Evolutionary conservation across 2,329 filamentous ascomycete species (phyloP), one percentile per base, ranked within the genome.

Genomic region (Xylaria sp.): DNA sequence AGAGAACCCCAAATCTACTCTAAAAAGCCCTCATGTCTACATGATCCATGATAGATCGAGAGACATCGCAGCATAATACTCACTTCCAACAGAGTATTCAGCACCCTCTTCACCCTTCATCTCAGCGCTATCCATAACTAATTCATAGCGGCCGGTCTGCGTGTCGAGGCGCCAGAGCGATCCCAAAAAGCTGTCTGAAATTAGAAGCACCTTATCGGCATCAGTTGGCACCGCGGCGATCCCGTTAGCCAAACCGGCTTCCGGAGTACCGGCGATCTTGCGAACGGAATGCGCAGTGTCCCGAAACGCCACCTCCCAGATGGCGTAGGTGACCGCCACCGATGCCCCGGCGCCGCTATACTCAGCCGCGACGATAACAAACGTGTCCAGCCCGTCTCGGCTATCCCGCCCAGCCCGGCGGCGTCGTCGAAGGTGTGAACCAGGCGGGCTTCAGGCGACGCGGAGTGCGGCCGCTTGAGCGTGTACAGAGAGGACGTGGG

Each of bases 391-490:
- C 38, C 45, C 2, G 63, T 62, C 59, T 74, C 70, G 3, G 67
- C 64, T 54, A 73, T 72, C 22, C 71, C 72, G 17, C 65, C 43
- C 5, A 69, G 59, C 9, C 64, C 63, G 9, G 62, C 57, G 11
- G 57, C 59, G 41, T 60, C 55, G 16, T 65, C 53, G 49, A 74
- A 69, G 9, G 61, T 63, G 53, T 71, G 60, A 4, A 72, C 7
- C 7, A 68, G 59, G 2, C 59, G 52, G 16, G 66, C 51, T n/a
- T 52, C 49, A 2, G 61, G 63, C n/a, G 51, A 41, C 1, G 58
- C 22, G 3, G 57, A 43, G 22, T 61, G 63, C 1, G 70, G 70
- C 29, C 62, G 56, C 47, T 68, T 66, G 29, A 70, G 49, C 7
- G 61, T 67, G 50, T 64, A 66, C 39, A 71, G 48, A 17, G 66